Conservation (phyloP, 2,329 filamentous ascomycete genomes). For the Trichocomaceae sp. region DNA sequence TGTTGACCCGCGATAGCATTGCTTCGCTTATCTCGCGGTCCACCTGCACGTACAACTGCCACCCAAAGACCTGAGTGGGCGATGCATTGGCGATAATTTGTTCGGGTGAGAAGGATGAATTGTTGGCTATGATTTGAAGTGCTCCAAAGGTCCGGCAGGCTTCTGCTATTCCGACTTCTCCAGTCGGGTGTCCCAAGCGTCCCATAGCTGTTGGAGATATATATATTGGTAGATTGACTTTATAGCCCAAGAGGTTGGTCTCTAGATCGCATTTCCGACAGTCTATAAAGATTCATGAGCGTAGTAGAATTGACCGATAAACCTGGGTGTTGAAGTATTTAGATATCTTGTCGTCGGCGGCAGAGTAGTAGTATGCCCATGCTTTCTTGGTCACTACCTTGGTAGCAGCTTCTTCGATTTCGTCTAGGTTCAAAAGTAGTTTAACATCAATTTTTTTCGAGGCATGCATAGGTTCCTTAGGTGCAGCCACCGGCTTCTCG, state of each 20-base stretch:
- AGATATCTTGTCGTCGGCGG: slow-evolving; percentile 45
- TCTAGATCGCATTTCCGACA: slow-evolving; percentile 29
- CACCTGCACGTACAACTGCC: slow-evolving; percentile 19
- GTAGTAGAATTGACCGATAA: too few relatives aligned
- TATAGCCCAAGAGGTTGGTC: slow-evolving; percentile 37
- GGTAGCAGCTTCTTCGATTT: slow-evolving; percentile 27
- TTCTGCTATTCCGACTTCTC: slow-evolving; percentile 36
- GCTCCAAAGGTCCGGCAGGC: slow-evolving; percentile 16
- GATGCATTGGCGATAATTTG: slow-evolving; percentile 28
- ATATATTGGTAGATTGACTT: slow-evolving; percentile 34
- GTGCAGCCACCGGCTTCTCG: too few relatives aligned
- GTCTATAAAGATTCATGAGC: slow-evolving; percentile 36
- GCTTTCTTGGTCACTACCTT: slow-evolving; percentile 23
- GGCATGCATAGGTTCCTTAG: too few relatives aligned
- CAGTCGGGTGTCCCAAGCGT: slow-evolving; percentile 37
- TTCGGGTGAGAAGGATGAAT: too few relatives aligned
- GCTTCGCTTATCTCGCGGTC: slow-evolving; percentile 22
- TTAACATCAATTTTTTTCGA: too few relatives aligned
- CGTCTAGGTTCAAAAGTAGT: slow-evolving; percentile 13
- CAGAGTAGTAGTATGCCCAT: slow-evolving; percentile 43
- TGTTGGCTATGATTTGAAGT: too few relatives aligned
- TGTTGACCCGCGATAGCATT: slow-evolving; percentile 19
- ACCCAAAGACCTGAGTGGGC: slow-evolving; percentile 16
- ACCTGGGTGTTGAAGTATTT: slow-evolving; percentile 17
- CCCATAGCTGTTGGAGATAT: slow-evolving; percentile 38